Evolutionary conservation across 306 rosid species (phyloP).

Genomic region (Cyamopsis tetragonoloba): DNA sequence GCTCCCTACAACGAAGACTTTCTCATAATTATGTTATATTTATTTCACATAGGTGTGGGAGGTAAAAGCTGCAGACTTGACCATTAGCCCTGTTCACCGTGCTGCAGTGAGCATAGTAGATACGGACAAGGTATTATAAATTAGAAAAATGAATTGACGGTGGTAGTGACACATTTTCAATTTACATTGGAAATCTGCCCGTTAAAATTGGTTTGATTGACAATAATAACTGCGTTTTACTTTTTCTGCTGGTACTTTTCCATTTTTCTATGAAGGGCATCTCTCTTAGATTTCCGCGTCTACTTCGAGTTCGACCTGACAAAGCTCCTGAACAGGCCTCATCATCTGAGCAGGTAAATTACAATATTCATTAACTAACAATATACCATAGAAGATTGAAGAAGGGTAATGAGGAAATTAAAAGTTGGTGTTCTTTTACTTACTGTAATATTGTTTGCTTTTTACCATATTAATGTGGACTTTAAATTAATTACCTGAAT

Average conservation of each 20-base stretch:
- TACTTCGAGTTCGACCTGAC: constrained; percentile 74
- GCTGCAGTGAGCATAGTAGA: constrained; percentile 88
- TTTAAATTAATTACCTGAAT: too few relatives aligned
- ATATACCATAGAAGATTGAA: not conserved
- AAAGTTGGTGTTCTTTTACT: too few relatives aligned
- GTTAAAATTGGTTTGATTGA: constrained; percentile 12
- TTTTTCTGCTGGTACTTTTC: constrained; percentile 12
- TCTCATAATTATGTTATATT: not conserved
- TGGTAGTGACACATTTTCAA: not conserved
- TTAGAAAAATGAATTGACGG: not conserved
- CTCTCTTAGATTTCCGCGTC: constrained; percentile 90
- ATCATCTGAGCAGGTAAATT: constrained; percentile 72
- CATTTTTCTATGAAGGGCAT: constrained; percentile 53
- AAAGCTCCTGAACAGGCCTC: constrained; percentile 83
- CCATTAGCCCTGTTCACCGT: constrained; percentile 87
- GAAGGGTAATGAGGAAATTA: not conserved
- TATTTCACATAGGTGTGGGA: constrained; percentile 76
- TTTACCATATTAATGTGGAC: too few relatives aligned
- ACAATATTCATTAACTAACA: not conserved
- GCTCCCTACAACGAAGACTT: not conserved
- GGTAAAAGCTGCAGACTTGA: constrained; percentile 95
- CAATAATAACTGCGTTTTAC: constrained; percentile 7
- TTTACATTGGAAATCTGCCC: not conserved
- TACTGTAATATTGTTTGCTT: too few relatives aligned
- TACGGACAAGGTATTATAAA: constrained; percentile 64